phyloP scores from a whole-genome alignment of 768 basidiomycete species.

The Kwoniella newhampshirensis region DNA sequence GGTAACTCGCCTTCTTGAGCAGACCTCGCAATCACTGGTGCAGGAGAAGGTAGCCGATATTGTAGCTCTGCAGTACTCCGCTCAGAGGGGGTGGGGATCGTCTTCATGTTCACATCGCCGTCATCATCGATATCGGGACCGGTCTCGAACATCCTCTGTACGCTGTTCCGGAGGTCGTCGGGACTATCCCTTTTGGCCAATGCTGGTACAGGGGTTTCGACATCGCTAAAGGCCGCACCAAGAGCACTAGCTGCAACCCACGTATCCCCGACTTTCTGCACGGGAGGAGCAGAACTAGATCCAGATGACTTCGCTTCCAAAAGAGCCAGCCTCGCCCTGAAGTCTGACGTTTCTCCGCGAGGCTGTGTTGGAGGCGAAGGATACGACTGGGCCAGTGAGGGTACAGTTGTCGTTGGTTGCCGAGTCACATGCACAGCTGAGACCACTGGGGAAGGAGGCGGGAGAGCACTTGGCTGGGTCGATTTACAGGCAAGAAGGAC shows the following conservation, averaged over 20 bases:
- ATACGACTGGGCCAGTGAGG: not conserved
- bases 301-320: constrained; percentile 18
- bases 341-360: constrained; percentile 16
- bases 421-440: not conserved
- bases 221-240: constrained; percentile 18
- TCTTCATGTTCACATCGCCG: too few species aligned
- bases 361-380: not conserved
- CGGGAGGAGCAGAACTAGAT: constrained; percentile 23
- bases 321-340: constrained; percentile 12
- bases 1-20: constrained; percentile 1
- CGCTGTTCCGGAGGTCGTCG: constrained; percentile 28
- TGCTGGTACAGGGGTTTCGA: constrained; percentile 6
- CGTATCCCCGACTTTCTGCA: constrained; percentile 45
- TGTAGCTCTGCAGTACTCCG: constrained; percentile 5
- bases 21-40: not conserved
- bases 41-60: not conserved
- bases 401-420: constrained; percentile 1
- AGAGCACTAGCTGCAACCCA: constrained; percentile 43
- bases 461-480: constrained; percentile 25
- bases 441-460: constrained; percentile 39
- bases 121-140: constrained; percentile 28
- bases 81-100: not conserved
- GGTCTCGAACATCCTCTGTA: constrained; percentile 41
- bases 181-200: constrained; percentile 3
- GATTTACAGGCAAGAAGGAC: constrained; percentile 45